Percentiles rank a stretch among this genome's conserved stretches.
Conservation (phyloP, 257 asterid genomes). For the Nicotiana noctiflora region DNA sequence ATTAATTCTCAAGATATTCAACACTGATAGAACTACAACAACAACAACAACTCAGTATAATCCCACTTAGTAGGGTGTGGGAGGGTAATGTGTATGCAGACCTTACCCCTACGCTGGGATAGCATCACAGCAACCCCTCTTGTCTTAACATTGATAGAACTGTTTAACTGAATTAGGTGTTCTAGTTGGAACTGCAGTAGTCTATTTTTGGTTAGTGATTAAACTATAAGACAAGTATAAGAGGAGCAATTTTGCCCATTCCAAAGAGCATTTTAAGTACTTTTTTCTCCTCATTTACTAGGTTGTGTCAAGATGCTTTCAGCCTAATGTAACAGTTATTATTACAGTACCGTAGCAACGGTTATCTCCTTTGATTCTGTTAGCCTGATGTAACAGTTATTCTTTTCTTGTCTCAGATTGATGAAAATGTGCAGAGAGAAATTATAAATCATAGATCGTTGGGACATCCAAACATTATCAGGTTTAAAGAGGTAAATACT, state of each 20-base stretch:
- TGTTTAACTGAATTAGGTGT: neutral
- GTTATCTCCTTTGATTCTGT: neutral
- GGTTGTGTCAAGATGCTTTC: neutral
- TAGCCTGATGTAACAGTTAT: neutral
- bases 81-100: no score
- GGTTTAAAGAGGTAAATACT: constrained; percentile 76
- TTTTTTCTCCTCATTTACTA: neutral
- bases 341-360: neutral
- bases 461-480: constrained; percentile 76
- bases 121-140: no score
- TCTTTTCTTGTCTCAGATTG: constrained; percentile 38
- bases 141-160: no score
- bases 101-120: no score
- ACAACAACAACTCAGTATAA: no score
- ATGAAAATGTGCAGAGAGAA: constrained; percentile 91
- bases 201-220: neutral
- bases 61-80: no score
- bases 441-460: constrained; percentile 83
- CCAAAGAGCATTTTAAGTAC: neutral
- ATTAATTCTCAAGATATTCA: no score
- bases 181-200: neutral
- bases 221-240: neutral
- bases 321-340: neutral
- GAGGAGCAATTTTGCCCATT: neutral
- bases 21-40: no score